A percentile compares a stretch with the other conserved stretches of the same genome.
phyloP scores from a whole-genome alignment of 169 alveolate species.

The Plasmodium fragile region DNA sequence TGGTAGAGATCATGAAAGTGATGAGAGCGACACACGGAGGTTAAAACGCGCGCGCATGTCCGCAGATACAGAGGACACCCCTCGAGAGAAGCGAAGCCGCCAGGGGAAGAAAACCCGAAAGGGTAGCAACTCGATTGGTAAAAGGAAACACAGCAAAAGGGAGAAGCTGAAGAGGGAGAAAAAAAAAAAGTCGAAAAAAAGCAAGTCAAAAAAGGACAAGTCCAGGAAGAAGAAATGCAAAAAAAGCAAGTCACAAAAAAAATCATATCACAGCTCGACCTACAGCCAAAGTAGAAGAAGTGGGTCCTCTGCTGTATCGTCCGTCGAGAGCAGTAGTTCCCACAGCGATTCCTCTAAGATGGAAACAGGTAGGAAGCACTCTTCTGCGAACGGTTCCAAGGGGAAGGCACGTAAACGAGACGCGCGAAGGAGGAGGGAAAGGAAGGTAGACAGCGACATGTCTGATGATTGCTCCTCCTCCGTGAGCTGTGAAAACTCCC shows the following conservation, averaged over 20 bases:
- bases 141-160: neutral
- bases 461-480: neutral
- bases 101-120: neutral
- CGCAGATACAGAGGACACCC: neutral
- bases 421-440: neutral
- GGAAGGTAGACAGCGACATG: neutral
- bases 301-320: neutral
- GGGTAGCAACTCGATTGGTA: neutral
- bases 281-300: slow-evolving; percentile 7
- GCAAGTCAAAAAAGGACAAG: neutral
- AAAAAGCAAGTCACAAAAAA: neutral
- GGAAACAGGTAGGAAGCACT: neutral
- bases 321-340: neutral
- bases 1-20: neutral
- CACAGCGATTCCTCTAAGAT: neutral
- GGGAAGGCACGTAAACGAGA: neutral
- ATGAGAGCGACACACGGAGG: neutral
- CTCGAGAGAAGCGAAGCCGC: neutral
- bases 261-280: slow-evolving; percentile 1
- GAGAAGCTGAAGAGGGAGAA: neutral
- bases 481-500: neutral
- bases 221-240: neutral
- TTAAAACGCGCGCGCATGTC: neutral
- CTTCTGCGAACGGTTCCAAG: neutral
- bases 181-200: neutral